Evolutionary conservation across 2,329 filamentous ascomycete species (phyloP), one percentile per base, ranked within the genome.

Genomic region (Blastomyces silverae): DNA sequence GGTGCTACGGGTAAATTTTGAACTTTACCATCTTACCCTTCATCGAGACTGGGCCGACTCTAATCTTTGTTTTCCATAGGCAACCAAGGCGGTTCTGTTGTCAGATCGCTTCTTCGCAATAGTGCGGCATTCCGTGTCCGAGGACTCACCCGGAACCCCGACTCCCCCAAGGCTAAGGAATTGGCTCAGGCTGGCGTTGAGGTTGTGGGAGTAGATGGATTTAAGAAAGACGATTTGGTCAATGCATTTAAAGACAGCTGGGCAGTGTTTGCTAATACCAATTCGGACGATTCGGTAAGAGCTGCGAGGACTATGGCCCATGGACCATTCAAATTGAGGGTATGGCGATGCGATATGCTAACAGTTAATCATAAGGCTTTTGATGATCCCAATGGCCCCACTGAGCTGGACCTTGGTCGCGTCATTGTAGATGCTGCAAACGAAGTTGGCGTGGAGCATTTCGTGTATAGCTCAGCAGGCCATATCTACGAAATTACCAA

Each of bases 141-240:
- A 15, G 71, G 65, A 25, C 56, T 73, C n/a, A 70, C 70, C 4
- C 70, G 71, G 15, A 68, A 70, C 63, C 57, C 67, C 13, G 50
- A 53, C 60, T 64, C 63, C 34, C 15, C 67, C 0, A 52, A 64
- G 2, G 66, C 72, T 1, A 44, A 67, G 60, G 57, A 42, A 0
- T 65, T 71, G 17, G 52, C 62, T n/a, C 44, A 61, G 17, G 64
- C 69, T 46, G 71, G 72, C 1, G 70, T 70, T 34, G 70, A 73
- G 60, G 64, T 73, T 2, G 70, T 73, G 6, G 20, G 55, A 20
- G 72, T 63, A 25, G 65, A 72, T 53, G 65, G 61, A 20, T 63
- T 63, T n/a, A 57, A 55, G 34, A 55, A 63, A 15, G 34, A 57
- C 10, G 48, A 63, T 2, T 25, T 63, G 25, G 61, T 57, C 13